Evolutionary conservation across 1,139 yeast genomes (phyloP), one percentile per base, ranked within the genome.

Genomic region (Scheffersomyces quercinus): DNA sequence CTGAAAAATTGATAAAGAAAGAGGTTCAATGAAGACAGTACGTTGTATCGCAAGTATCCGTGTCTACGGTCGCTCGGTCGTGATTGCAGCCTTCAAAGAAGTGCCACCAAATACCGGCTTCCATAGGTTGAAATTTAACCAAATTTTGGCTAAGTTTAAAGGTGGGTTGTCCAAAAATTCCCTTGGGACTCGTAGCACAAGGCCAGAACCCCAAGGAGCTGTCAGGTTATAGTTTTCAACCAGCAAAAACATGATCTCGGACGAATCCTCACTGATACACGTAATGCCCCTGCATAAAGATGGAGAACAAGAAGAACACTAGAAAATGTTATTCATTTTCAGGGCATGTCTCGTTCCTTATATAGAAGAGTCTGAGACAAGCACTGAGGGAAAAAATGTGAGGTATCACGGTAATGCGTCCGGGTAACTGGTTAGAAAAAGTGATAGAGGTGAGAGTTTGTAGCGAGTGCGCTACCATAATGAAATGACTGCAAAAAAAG

Each of bases 181-280:
- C 88, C 83, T 75, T 61, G 64, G 65, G 60, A 63, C 59, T 61
- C 64, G 56, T 57, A 62, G 62, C 75, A 54, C 79, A 67, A 67
- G 73, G 75, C 67, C 64, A 64, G 64, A 70, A 67, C 79, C 71
- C 72, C 65, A 72, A 84, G 88, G 85, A 90, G 98, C 81, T 90
- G 97, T 90, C 97, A 84, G 95, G 93, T 88, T 85, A 85, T 82
- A 86, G 93, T 90, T 91, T 91, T 91, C 97, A 91, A 91, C 97
- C 96, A 91, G 99, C 99, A 91, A 91, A 90, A 88, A 91, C 98
- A 91, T 96, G 96, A 89, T 89, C 99, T 91, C 99, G 98, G 98
- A 93, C 97, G 97, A 90, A 90, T 93, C 98, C 97, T 91, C 99
- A 91, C 96, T 90, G 98, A 91, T 88, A 89, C 95, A 96, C 96